Base-by-base conservation (phyloP, 169 alveolate species). In the Cryptosporidium tyzzeri region DNA sequence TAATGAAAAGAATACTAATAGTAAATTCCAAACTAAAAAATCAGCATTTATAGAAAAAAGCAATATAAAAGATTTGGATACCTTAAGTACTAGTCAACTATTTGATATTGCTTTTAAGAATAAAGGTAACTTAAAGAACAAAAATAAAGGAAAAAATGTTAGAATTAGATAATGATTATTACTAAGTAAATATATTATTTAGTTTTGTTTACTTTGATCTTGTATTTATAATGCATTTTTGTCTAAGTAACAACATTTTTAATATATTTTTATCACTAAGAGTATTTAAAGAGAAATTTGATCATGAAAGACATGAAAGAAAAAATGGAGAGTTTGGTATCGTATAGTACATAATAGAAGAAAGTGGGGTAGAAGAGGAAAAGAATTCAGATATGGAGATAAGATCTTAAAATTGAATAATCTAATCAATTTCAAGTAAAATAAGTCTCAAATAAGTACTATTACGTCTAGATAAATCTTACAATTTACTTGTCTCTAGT, bases 81-180 rank as follows among this genome's bases (percentile, higher is more conserved):
- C 62, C 35, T 33, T 73, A 18, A 55, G 70, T 14, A 73, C 33
- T 73, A 73, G 70, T n/a, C 62, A 73, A 39, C 35, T 73, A 58
- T 73, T 73, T 55, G 86, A 73, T 55, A 53, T 73, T 55, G 86
- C 70, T 73, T 59, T n/a, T n/a, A 73, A 55, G 41, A 73, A 73
- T 44, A 73, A 58, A 55, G 48, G 85, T 48, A 53, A 33, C 44
- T 41, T 73, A 8, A 73, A 35, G 37, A 73, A 73, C 53, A 58
- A 9, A 1, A 73, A 73, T 35, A 73, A 73, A 26, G 35, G 45
- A 23, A 50, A 0, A 29, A 37, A 29, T 33, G 35, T 58, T n/a
- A 73, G 70, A 16, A 23, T 48, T 26, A 44, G 58, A 18, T 45
- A 23, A 45, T 71, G 35, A 71, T 33, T 0, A 21, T 9, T 21